phyloP scores from a whole-genome alignment of 2,329 filamentous ascomycete species.

The Fonsecaea monophora region DNA sequence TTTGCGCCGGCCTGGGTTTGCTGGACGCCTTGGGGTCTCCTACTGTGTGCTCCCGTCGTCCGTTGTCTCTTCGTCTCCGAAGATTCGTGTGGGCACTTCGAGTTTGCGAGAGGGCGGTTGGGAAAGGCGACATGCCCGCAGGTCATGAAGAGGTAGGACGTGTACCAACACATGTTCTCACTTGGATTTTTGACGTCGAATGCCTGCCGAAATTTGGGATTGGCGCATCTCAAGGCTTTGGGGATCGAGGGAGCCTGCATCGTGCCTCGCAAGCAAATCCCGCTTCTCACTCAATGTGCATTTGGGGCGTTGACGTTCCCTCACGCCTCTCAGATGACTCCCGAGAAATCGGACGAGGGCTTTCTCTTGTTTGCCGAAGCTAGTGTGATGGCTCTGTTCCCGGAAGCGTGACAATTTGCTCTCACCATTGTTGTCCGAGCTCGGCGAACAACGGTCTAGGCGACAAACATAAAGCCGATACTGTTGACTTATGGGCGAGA shows the following conservation, averaged over 20 bases:
- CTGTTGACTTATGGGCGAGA: not conserved
- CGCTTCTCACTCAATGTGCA: not conserved
- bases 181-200: not conserved
- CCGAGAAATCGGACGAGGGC: not conserved
- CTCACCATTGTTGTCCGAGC: not conserved
- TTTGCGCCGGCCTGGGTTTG: not conserved
- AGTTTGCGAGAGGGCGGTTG: constrained; percentile 22
- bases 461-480: not conserved
- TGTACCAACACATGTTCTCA: constrained; percentile 36
- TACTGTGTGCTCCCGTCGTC: not conserved
- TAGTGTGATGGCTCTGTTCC: not conserved
- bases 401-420: not conserved
- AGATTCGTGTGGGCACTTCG: constrained; percentile 14
- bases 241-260: not conserved
- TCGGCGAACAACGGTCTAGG: not conserved
- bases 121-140: constrained; percentile 32
- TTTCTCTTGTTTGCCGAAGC: not conserved
- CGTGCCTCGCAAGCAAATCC: not conserved
- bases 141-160: constrained; percentile 30
- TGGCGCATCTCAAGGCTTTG: not conserved
- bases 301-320: not conserved
- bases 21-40: not conserved
- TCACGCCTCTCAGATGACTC: not conserved
- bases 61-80: not conserved
- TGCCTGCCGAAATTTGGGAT: not conserved